A percentile compares a stretch with the other conserved stretches of the same genome.
These are phyloP conservation scores for Chloromonas sp. DNA, from an alignment of 163 green algal species.

Conservation along the genomic window DNA sequence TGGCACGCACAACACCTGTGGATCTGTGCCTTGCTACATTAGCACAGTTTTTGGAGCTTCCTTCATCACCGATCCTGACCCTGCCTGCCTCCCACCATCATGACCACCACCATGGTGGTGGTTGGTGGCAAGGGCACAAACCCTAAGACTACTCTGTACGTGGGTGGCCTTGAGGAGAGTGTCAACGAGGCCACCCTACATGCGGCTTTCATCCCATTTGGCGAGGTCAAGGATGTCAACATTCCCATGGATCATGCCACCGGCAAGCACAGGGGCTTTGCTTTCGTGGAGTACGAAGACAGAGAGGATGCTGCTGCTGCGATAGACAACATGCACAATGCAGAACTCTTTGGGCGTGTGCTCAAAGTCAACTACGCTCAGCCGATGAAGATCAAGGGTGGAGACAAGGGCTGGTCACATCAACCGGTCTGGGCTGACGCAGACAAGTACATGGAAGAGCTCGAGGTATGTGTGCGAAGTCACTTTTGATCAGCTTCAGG, in stretches of 20 bases:
- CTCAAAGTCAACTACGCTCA: constrained; percentile 94
- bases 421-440: constrained; percentile 81
- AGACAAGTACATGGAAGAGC: constrained; percentile 63
- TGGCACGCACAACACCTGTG: too few relatives aligned
- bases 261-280: constrained; percentile 90
- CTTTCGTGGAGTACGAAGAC: constrained; percentile 91
- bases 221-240: constrained; percentile 94
- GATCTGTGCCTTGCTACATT: too few relatives aligned
- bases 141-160: constrained; percentile 87
- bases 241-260: constrained; percentile 91
- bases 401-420: constrained; percentile 70
- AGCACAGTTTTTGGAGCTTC: too few relatives aligned
- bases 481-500: background rate
- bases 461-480: constrained; percentile 16
- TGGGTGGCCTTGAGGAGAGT: constrained; percentile 79
- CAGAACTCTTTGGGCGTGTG: constrained; percentile 72
- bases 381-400: constrained; percentile 83
- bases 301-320: constrained; percentile 87
- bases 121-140: constrained; percentile 68
- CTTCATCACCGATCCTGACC: too few relatives aligned
- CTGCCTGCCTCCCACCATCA: background rate
- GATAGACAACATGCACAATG: constrained; percentile 98
- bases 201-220: constrained; percentile 96
- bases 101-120: constrained; percentile 39
- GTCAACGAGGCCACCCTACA: constrained; percentile 85